Evolutionary conservation across 2,329 filamentous ascomycete species (phyloP), one percentile per base, ranked within the genome.

Genomic region (Orbilia quercus): DNA sequence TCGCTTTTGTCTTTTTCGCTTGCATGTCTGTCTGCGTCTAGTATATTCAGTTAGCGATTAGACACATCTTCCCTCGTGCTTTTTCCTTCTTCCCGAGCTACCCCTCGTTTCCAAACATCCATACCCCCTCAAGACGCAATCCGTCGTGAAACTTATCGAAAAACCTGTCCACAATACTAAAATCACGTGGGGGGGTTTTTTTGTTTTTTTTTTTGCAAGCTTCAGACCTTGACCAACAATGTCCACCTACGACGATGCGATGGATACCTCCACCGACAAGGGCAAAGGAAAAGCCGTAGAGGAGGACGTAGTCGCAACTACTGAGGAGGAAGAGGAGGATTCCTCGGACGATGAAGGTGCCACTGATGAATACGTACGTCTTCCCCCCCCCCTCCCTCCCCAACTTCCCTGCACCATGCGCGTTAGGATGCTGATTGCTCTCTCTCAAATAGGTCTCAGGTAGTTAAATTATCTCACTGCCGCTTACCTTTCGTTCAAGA

Each of bases 171-270:
- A 40, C 36, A 12, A 40, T 7, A 12, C 6, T 16, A 5, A 40
- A 40, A 40, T 40, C 12, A 40, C 36, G 36, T 40, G 36, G n/a
- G n/a, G n/a, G n/a, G n/a, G n/a, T n/a, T n/a, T n/a, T n/a, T n/a
- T n/a, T n/a, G n/a, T n/a, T n/a, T n/a, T n/a, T n/a, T 40, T 12
- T 12, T 14, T 40, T 16, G 36, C 36, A 54, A 18, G 23, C 23
- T 3, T 31, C 38, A 34, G 34, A 36, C 7, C 31, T 9, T 12
- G 20, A 34, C n/a, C 11, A 20, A 44, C 58, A 42, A 72, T 72
- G 67, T 72, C 67, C 34, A 65, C 59, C n/a, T 72, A 72, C 38
- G 67, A 72, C 25, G 67, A 72, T 42, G 53, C 28, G 20, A 72
- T 72, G 67, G 67, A 72, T 40, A 71, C 45, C 28, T 64, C 66